Evolutionary conservation across 345 rosid genomes (phyloP).

Genomic region (Triadica sebifera): DNA sequence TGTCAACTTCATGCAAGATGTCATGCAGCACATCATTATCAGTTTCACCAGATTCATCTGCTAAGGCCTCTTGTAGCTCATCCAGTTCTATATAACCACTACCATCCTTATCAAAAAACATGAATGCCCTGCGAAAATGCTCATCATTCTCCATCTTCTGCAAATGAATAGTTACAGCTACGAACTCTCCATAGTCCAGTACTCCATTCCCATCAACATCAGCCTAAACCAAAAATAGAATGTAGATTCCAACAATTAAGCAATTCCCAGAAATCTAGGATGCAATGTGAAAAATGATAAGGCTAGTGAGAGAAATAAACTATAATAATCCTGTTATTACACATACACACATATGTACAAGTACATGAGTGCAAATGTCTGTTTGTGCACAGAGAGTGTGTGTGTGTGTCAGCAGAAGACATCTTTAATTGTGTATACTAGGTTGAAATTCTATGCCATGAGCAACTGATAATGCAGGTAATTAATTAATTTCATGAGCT

Average conservation of each 20-base stretch:
- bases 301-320: background rate
- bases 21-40: constrained; percentile 64
- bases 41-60: constrained; percentile 72
- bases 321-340: background rate
- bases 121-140: constrained; percentile 86
- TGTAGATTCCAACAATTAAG: background rate
- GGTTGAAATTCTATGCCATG: background rate
- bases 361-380: background rate
- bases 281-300: background rate
- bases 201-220: constrained; percentile 95
- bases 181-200: constrained; percentile 90
- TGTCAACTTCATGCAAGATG: constrained; percentile 92
- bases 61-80: constrained; percentile 70
- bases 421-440: background rate
- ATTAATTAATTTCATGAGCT: background rate
- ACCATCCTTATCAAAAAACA: constrained; percentile 83
- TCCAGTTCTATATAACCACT: constrained; percentile 74
- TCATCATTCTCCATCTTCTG: constrained; percentile 97
- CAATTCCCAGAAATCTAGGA: constrained; percentile 2
- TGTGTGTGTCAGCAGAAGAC: background rate
- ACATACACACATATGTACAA: background rate
- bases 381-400: background rate
- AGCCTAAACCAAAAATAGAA: constrained; percentile 50
- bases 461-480: background rate
- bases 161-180: constrained; percentile 96